Evolutionary conservation across 2,329 filamentous ascomycete species (phyloP).

Genomic region (Aspergillus alliaceus): DNA sequence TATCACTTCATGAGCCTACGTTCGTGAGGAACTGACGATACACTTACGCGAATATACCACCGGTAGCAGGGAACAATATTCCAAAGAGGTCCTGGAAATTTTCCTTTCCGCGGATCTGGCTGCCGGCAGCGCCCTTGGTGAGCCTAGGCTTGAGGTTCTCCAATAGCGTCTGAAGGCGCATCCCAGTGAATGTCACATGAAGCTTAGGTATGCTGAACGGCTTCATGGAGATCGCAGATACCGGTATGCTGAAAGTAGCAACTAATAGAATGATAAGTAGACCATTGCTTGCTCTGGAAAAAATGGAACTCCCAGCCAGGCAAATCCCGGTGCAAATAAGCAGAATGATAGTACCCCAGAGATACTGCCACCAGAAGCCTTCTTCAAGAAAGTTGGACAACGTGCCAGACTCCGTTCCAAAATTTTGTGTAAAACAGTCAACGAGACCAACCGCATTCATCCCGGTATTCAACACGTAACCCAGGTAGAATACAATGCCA

Average conservation of each 20-base stretch:
- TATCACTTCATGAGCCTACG: constrained; percentile 45
- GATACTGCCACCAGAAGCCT: constrained; percentile 74
- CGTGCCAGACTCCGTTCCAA: constrained; percentile 59
- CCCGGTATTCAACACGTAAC: constrained; percentile 82
- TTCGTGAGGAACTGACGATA: constrained; percentile 47
- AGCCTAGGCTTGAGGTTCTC: constrained; percentile 72
- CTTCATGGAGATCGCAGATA: constrained; percentile 68
- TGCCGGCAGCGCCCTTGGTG: constrained; percentile 62
- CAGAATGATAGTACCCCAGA: constrained; percentile 71
- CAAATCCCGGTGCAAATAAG: constrained; percentile 72
- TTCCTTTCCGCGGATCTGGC: constrained; percentile 61
- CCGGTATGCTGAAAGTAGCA: constrained; percentile 76
- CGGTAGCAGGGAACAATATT: constrained; percentile 75
- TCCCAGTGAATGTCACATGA: constrained; percentile 74
- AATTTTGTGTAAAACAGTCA: constrained; percentile 76
- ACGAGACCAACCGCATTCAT: constrained; percentile 85
- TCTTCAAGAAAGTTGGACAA: constrained; percentile 64
- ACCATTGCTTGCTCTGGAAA: constrained; percentile 76
- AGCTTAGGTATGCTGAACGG: constrained; percentile 66
- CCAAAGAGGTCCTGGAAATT: constrained; percentile 83
- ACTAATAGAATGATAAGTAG: constrained; percentile 70
- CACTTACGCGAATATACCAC: constrained; percentile 57
- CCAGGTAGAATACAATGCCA: constrained; percentile 84
- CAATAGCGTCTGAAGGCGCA: constrained; percentile 67
- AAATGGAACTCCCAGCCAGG: constrained; percentile 75